Base-by-base conservation (phyloP, 495 filamentous ascomycete genomes). In the Bacidia gigantensis region DNA sequence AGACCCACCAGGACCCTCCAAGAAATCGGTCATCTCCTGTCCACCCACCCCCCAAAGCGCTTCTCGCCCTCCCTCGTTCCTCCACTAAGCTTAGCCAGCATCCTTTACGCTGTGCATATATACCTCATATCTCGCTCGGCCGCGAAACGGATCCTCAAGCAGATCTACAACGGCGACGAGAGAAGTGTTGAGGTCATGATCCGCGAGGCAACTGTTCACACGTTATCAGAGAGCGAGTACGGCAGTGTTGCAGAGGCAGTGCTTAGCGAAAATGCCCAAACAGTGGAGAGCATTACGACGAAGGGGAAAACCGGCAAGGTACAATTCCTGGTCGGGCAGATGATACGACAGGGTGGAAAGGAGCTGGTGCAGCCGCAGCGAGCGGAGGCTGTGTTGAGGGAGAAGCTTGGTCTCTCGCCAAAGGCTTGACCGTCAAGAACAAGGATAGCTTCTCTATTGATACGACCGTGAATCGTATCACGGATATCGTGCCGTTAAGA, bases 241-340 rank as follows among this genome's bases (percentile, higher is more conserved):
- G 42, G 71, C 11, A 59, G 58, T 0, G 61, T 77, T 48, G 73
- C 73, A 0, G 56, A 70, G 45, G 56, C 62, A 0, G 63, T 68
- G 11, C 67, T 77, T 23, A 55, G 60, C 3, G 58, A 76, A 48
- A 83, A 80, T 56, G 64, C 65, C 10, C 61, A 80, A 49, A 76
- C 88, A 56, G 70, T 92, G 42, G 69, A 72, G 58, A 79, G 87
- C 59, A 86, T 94, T 55, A 64, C 76, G 46, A 64, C 64, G 25
- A 77, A 82, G 58, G 77, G 78, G 26, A 78, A 83, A 50, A 72
- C 79, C 46, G 83, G 84, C 2, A 94, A 95, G 66, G 65, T 93
- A 25, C 83, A 82, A 60, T 96, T 82, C 66, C 80, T 97, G 56
- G 82, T 98, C 3, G 92, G 92, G 17, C 83, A 84, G 67, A 92